Evolutionary conservation across 371 early-diverging fungal genomes (phyloP).

Genomic region (Mucor mucedo): DNA sequence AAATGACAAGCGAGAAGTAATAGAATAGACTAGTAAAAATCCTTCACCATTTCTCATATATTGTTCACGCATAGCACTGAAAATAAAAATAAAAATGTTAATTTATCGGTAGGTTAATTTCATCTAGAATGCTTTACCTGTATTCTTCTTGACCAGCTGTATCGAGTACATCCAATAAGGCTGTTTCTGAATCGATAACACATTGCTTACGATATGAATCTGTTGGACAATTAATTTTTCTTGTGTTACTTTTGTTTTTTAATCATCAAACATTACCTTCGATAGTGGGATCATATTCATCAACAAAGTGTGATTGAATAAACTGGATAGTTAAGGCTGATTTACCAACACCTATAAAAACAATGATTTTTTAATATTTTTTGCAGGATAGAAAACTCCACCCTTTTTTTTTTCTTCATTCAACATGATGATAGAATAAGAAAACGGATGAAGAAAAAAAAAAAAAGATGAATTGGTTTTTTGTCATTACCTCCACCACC

Average conservation of each 20-base stretch:
- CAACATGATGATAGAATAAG: background rate
- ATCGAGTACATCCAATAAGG: constrained; percentile 88
- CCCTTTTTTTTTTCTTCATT: background rate
- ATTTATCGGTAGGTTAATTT: background rate
- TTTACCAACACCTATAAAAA: constrained; percentile 72
- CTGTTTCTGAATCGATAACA: constrained; percentile 82
- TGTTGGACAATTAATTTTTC: constrained; percentile 20
- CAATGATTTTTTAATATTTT: background rate
- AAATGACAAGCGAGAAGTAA: constrained; percentile 78
- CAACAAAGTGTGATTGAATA: constrained; percentile 90
- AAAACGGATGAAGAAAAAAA: no score
- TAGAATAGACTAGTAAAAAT: constrained; percentile 60
- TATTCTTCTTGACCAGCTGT: constrained; percentile 96
- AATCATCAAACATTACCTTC: constrained; percentile 60
- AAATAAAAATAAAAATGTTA: background rate
- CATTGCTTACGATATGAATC: constrained; percentile 93
- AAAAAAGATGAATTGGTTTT: no score
- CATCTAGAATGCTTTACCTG: constrained; percentile 45
- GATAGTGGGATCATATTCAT: constrained; percentile 95
- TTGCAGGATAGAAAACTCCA: background rate
- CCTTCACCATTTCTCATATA: constrained; percentile 78
- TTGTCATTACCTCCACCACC: constrained; percentile 80
- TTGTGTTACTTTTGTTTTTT: constrained; percentile 2
- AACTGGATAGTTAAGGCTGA: constrained; percentile 92
- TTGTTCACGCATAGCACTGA: constrained; percentile 76